Percentiles rank a stretch among this genome's conserved stretches.
Evolutionary conservation across 2,329 filamentous ascomycete genomes (phyloP).

Genomic region (Trichoderma semiorbis): DNA sequence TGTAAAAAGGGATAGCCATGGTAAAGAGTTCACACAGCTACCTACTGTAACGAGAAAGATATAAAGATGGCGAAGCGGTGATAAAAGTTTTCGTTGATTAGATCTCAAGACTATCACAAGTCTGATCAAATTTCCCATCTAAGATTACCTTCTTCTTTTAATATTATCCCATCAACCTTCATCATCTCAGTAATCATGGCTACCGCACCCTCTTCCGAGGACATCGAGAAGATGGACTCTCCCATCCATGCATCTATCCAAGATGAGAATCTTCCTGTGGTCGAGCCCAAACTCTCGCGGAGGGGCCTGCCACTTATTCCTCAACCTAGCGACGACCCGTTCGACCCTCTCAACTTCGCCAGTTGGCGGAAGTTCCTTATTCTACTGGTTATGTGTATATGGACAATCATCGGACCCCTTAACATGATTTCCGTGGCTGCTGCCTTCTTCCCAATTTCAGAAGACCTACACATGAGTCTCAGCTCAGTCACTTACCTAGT

Average conservation of each 20-base stretch:
- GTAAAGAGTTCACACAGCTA: background rate
- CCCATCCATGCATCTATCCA: background rate
- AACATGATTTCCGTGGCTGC: constrained; percentile 5
- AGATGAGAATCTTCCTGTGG: background rate
- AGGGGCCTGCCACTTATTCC: background rate
- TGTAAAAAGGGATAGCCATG: background rate
- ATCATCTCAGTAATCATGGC: background rate
- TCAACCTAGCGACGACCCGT: constrained; percentile 3
- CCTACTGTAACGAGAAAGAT: background rate
- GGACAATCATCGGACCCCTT: background rate
- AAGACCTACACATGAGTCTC: constrained; percentile 1
- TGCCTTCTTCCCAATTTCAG: constrained; percentile 4
- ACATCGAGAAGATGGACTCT: constrained; percentile 3
- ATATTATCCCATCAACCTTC: background rate
- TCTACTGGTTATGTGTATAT: background rate
- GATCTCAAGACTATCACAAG: background rate
- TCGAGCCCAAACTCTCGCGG: background rate
- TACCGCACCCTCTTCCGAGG: background rate
- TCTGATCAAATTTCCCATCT: background rate
- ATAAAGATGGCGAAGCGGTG: background rate
- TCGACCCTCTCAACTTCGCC: constrained; percentile 1
- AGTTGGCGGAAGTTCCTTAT: background rate
- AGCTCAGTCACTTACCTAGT: constrained; percentile 1
- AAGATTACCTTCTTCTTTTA: background rate
- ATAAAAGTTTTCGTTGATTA: background rate